Evolutionary conservation across 164 flowering plant genomes (phyloP), one percentile per base, ranked within the genome.

Genomic region (Brasenia schreberi): DNA sequence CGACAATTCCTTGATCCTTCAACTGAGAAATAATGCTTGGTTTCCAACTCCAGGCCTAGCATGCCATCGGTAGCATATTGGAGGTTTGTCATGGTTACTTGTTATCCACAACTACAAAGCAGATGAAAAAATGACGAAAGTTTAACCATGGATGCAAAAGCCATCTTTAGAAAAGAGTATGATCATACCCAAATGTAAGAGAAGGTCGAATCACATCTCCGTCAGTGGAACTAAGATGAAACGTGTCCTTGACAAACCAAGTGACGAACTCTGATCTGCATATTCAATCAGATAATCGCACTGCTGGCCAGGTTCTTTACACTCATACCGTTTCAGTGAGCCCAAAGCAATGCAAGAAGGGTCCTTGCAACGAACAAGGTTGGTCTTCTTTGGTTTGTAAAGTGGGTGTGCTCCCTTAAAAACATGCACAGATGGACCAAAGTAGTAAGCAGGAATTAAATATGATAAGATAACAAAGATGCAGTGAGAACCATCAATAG

Each of bases 271-370:
- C 5, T 83, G 83, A 79, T 94, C 99, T 12, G 97, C 97, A 73
- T 94, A 94, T 71, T 82, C 86, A 64, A 94, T 85, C 75, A 85
- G 84, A 70, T 91, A 94, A 71, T 87, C 92, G 76, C 99, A 94
- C 75, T 85, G 96, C n/a, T 83, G 74, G 10, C 7, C 74, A 14
- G 87, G 87, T 19, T 60, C 67, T 5, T 79, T 77, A 64, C 96
- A 89, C 7, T 16, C 27, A 66, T 81, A 71, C 5, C 73, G 65
- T 10, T 73, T 76, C 27, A 79, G 66, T 60, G 77, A 5, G 63
- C 80, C 85, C 67, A 90, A 45, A 42, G 94, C 70, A 3, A 75
- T 73, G 72, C 98, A 93, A 16, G 87, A 65, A 6, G 87, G 87
- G 56, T 90, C 96, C 72, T 70, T 71, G 70, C 95, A 87, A 7